A percentile compares a stretch with the other conserved stretches of the same genome.
These are phyloP conservation scores for Urochloa ruziziensis DNA, from an alignment of 176 grass and related monocot genomes.

Conservation along the genomic window DNA sequence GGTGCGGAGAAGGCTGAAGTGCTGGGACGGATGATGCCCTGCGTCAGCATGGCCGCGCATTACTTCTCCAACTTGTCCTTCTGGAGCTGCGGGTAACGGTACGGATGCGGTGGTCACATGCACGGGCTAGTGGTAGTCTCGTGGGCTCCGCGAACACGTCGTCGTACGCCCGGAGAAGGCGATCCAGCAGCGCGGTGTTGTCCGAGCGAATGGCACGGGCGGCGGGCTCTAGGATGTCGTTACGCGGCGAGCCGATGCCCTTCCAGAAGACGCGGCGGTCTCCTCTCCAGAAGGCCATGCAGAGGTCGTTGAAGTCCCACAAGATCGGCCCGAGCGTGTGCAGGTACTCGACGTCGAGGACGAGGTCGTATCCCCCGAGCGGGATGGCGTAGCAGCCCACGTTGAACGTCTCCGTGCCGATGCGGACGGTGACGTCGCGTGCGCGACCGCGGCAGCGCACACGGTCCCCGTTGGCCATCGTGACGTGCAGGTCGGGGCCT, in stretches of 20 bases:
- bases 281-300: neutral
- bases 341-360: neutral
- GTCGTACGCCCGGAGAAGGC: no score
- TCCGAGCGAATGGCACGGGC: no score
- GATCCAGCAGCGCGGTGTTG: no score
- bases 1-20: no score
- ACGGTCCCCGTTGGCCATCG: neutral
- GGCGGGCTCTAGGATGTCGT: neutral
- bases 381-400: neutral
- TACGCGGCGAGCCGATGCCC: neutral
- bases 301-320: neutral
- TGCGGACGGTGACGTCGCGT: rapidly evolving
- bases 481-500: rapidly evolving
- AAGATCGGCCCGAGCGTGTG: neutral
- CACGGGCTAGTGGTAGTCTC: no score
- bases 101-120: no score
- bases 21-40: no score
- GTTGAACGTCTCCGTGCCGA: neutral
- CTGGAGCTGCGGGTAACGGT: no score
- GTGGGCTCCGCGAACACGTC: no score
- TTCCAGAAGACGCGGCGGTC: rapidly evolving
- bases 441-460: rapidly evolving
- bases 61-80: no score
- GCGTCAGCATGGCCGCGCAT: no score
- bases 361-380: neutral